These are phyloP conservation scores for Colletotrichum endophyticum DNA, from an alignment of 2,329 filamentous ascomycete genomes.

Conservation along the genomic window DNA sequence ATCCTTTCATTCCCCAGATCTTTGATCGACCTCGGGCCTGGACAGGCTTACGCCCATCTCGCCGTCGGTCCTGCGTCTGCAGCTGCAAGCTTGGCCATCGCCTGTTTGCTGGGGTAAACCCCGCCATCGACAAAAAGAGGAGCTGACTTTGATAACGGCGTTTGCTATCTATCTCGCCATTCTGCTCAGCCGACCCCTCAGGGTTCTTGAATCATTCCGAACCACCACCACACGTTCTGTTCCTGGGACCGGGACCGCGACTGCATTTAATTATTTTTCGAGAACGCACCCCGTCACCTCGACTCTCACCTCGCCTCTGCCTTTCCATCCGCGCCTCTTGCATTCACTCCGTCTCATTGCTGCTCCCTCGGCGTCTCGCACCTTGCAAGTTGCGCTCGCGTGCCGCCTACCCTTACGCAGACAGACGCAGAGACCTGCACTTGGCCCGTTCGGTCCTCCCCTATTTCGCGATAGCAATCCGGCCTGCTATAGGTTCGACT, in stretches of 20 bases:
- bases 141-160: conserved; percentile 18
- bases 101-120: conserved; percentile 15
- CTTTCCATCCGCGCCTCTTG: not conserved
- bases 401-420: not conserved
- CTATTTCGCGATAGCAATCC: conserved; percentile 12
- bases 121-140: conserved; percentile 18
- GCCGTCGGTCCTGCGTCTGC: not conserved
- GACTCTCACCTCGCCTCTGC: not conserved
- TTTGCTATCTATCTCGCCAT: conserved; percentile 20
- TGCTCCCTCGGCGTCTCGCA: not conserved
- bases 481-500: conserved; percentile 15
- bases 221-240: not conserved
- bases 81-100: conserved; percentile 3
- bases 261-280: conserved; percentile 5
- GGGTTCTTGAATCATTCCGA: conserved; percentile 18
- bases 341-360: not conserved
- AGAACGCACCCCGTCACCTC: conserved; percentile 10
- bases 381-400: not conserved
- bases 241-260: conserved; percentile 1
- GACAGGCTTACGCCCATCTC: conserved; percentile 5
- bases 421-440: conserved; percentile 9
- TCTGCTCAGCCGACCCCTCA: conserved; percentile 16
- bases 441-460: conserved; percentile 17
- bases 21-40: conserved; percentile 16
- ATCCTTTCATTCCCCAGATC: conserved; percentile 16